Conservation (phyloP, 176 grass and related monocot species). For the Hordeum marinum region DNA sequence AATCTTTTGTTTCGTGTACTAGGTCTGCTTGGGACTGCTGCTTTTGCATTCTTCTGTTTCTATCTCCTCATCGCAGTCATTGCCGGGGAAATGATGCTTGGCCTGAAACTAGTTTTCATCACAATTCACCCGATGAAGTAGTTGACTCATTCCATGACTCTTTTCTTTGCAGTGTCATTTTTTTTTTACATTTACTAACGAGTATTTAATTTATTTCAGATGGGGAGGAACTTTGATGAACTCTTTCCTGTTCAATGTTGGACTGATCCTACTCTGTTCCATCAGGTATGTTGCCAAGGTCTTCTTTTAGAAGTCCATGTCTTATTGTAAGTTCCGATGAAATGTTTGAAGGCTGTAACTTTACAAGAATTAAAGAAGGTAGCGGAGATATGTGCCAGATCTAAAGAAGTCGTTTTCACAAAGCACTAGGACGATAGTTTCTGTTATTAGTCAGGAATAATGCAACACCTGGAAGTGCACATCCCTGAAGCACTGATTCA, state of each 20-base stretch:
- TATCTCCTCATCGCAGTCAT: slow-evolving; percentile 96
- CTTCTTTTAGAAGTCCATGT: slow-evolving; percentile 13
- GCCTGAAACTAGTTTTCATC: slow-evolving; percentile 96
- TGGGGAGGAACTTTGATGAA: slow-evolving; percentile 99
- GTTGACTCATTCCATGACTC: slow-evolving; percentile 2
- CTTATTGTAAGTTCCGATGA: neutral
- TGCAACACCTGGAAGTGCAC: neutral
- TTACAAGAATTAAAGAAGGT: neutral
- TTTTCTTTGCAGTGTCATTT: neutral
- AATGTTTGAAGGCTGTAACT: neutral
- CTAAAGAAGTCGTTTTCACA: neutral
- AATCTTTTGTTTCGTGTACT: slow-evolving; percentile 28
- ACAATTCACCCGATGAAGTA: slow-evolving; percentile 99
- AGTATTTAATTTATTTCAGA: slow-evolving; percentile 45
- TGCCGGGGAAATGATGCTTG: slow-evolving; percentile 98
- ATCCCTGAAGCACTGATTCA: neutral
- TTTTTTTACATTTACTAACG: slow-evolving; percentile 20
- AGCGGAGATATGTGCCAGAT: neutral
- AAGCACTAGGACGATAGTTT: neutral
- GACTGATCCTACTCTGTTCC: slow-evolving; percentile 93
- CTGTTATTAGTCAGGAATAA: neutral
- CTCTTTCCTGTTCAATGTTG: slow-evolving; percentile 98
- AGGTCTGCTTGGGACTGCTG: slow-evolving; percentile 97
- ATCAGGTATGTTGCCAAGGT: slow-evolving; percentile 56
- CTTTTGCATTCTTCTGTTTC: slow-evolving; percentile 99